Conservation (phyloP, 352 stramenopile genomes). For the Phytophthora citricola region DNA sequence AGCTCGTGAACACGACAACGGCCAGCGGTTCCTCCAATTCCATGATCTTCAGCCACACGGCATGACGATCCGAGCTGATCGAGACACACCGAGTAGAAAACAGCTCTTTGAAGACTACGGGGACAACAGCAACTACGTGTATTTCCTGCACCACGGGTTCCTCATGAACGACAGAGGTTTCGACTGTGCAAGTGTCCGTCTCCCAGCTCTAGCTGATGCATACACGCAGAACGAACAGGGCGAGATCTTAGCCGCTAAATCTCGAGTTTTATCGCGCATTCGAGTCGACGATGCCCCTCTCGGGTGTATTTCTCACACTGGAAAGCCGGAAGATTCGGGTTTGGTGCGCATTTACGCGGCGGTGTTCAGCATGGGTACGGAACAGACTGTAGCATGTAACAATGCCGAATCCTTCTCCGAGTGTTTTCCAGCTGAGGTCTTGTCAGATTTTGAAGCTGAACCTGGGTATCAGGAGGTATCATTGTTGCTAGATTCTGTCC, state of each 20-base stretch:
- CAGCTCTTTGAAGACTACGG: slow-evolving; percentile 96
- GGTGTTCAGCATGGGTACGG: slow-evolving; percentile 29
- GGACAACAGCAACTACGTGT: slow-evolving; percentile 93
- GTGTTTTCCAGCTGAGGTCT: slow-evolving; percentile 43
- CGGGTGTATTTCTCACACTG: slow-evolving; percentile 44
- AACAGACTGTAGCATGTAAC: slow-evolving; percentile 34
- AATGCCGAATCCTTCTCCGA: slow-evolving; percentile 29
- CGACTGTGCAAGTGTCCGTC: slow-evolving; percentile 77
- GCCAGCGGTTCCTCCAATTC: slow-evolving; percentile 65
- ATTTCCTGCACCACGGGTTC: slow-evolving; percentile 93
- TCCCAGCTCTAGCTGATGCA: slow-evolving; percentile 30
- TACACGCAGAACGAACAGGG: not conserved
- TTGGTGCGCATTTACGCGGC: slow-evolving; percentile 44
- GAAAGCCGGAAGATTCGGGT: slow-evolving; percentile 32
- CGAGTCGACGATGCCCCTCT: slow-evolving; percentile 40
- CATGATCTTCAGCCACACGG: slow-evolving; percentile 49
- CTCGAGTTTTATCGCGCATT: slow-evolving; percentile 32
- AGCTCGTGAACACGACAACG: slow-evolving; percentile 41
- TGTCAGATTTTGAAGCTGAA: slow-evolving; percentile 13
- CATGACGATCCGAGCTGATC: slow-evolving; percentile 77
- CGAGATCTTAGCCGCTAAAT: slow-evolving; percentile 33
- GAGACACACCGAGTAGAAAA: slow-evolving; percentile 22
- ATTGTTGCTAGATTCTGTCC: slow-evolving; percentile 18
- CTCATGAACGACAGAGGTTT: slow-evolving; percentile 88
- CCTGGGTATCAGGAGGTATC: slow-evolving; percentile 7